Percentiles rank a stretch among this genome's conserved stretches.
Conservation (phyloP, 495 filamentous ascomycete species). For the Choiromyces venosus region DNA sequence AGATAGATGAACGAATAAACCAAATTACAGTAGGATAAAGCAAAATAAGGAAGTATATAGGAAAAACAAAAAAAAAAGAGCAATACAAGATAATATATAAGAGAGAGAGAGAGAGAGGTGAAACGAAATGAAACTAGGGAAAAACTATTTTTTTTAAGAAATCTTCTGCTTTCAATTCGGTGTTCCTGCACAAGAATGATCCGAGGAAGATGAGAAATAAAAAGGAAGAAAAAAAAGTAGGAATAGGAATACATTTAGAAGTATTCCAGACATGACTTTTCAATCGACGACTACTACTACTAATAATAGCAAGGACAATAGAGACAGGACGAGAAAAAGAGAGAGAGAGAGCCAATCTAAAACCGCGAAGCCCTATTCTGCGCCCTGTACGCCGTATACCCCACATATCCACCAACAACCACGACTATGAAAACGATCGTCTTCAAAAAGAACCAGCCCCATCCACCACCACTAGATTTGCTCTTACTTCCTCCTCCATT, state of each 20-base stretch:
- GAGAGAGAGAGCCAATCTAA: constrained; percentile 44
- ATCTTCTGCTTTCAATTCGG: constrained; percentile 19
- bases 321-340: background rate
- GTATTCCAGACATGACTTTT: background rate
- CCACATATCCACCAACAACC: constrained; percentile 68
- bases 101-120: constrained; percentile 11
- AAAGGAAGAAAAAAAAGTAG: constrained; percentile 5
- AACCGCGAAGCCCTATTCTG: constrained; percentile 73
- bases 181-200: background rate
- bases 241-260: background rate
- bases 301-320: constrained; percentile 1
- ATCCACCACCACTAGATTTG: constrained; percentile 56
- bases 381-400: constrained; percentile 73
- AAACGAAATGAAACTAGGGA: background rate
- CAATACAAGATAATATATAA: background rate
- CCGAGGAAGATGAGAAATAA: constrained; percentile 2
- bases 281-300: background rate
- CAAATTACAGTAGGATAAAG: constrained; percentile 2
- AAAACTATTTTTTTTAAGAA: background rate
- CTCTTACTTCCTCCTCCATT: background rate
- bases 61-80: constrained; percentile 8
- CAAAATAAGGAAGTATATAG: background rate
- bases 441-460: constrained; percentile 92
- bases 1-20: constrained; percentile 5
- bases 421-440: constrained; percentile 66